Conservation (phyloP, 1,284 basidiomycete genomes). For the Mrakiaceae sp. region DNA sequence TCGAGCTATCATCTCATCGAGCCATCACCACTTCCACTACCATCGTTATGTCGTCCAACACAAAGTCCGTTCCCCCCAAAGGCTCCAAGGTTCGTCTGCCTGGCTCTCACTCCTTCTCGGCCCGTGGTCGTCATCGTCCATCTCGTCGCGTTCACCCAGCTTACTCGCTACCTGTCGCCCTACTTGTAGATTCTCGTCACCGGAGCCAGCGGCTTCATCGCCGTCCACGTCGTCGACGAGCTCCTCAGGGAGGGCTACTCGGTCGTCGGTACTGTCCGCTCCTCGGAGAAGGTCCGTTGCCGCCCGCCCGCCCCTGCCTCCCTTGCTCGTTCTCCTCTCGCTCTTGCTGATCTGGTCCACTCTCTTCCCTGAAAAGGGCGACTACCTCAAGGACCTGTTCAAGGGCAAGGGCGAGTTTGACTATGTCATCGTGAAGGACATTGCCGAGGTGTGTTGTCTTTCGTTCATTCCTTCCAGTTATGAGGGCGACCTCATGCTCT, state of each 20-base stretch:
- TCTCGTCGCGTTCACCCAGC: too few species aligned
- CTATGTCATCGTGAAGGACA: slow-evolving; percentile 43
- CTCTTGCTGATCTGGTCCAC: background rate
- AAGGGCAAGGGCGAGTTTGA: slow-evolving; percentile 24
- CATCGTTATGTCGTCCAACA: too few species aligned
- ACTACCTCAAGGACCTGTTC: slow-evolving; percentile 43
- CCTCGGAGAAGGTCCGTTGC: slow-evolving; percentile 21
- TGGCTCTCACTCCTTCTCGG: too few species aligned
- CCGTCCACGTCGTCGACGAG: slow-evolving; percentile 5
- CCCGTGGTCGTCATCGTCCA: too few species aligned
- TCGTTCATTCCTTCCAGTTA: too few species aligned
- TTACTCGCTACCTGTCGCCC: too few species aligned
- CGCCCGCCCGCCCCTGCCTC: too few species aligned
- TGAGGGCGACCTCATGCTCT: too few species aligned
- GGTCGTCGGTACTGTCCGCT: slow-evolving; percentile 29
- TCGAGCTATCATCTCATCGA: too few species aligned
- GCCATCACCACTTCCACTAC: too few species aligned
- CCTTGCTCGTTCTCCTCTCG: background rate
- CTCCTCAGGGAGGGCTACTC: slow-evolving; percentile 18
- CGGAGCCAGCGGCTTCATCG: slow-evolving; percentile 13
- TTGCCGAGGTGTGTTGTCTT: slow-evolving; percentile 33
- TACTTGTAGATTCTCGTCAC: background rate
- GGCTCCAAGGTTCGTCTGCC: too few species aligned
- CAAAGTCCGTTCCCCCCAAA: too few species aligned
- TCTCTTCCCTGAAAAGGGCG: slow-evolving; percentile 11